These are phyloP conservation scores for Aspergillus affinis DNA, from an alignment of 495 filamentous ascomycete species.

Conservation along the genomic window DNA sequence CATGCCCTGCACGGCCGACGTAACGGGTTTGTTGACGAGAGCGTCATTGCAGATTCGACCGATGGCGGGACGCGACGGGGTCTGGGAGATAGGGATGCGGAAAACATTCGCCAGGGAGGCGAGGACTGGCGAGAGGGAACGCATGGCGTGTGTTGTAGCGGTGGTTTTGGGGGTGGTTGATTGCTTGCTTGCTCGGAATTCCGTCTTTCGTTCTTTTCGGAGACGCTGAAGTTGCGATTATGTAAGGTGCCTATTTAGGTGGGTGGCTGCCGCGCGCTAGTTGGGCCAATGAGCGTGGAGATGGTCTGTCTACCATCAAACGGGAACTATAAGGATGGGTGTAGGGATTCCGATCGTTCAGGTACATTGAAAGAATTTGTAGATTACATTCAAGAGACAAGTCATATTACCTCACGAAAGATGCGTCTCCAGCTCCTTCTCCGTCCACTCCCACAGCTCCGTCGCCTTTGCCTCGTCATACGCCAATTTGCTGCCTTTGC, in stretches of 20 bases:
- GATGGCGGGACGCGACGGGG: slow-evolving; percentile 31
- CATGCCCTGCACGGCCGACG: slow-evolving; percentile 31
- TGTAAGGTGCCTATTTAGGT: no score
- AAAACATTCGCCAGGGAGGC: slow-evolving; percentile 48
- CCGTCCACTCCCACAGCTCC: slow-evolving; percentile 54
- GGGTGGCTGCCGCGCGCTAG: background rate
- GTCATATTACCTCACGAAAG: background rate
- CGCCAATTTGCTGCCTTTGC: slow-evolving; percentile 7
- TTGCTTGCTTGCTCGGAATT: background rate
- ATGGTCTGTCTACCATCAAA: no score
- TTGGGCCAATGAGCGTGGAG: background rate
- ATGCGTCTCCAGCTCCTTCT: slow-evolving; percentile 7
- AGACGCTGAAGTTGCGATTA: background rate
- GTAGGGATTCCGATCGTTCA: no score
- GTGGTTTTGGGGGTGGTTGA: slow-evolving; percentile 15
- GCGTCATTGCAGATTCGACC: slow-evolving; percentile 28
- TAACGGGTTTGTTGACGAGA: slow-evolving; percentile 23
- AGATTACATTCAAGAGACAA: no score
- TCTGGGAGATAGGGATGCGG: slow-evolving; percentile 39
- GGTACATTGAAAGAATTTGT: no score
- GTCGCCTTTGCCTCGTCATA: slow-evolving; percentile 39
- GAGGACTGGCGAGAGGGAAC: slow-evolving; percentile 43
- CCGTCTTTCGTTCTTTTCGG: no score
- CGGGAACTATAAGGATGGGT: no score
- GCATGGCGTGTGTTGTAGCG: slow-evolving; percentile 33